Evolutionary conservation across 495 filamentous ascomycete genomes (phyloP), one percentile per base, ranked within the genome.

Genomic region (Hypoxylon cercidicola): DNA sequence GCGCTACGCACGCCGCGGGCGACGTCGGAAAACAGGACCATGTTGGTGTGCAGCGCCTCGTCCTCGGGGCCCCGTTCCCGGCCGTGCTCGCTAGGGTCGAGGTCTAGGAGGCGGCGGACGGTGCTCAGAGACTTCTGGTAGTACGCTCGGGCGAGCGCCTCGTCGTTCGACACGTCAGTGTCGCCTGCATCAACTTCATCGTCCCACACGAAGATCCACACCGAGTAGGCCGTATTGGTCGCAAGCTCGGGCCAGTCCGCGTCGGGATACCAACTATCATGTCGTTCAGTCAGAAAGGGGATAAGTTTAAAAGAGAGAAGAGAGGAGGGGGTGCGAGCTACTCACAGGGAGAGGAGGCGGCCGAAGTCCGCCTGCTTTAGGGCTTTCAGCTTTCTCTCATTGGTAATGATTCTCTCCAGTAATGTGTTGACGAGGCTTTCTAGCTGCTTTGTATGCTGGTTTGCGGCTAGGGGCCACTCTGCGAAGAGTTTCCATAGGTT

Each of bases 181-280:
- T 73, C 70, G 32, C 70, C 68, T 11, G 57, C 68, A 43, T 73
- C 70, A 16, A 73, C 64, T 21, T 72, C 65, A 21, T 69, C 71
- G 47, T 73, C 64, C 71, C 71, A 71, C 55, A 71, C 64, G 47
- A 73, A 73, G 25, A 73, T 73, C 71, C 68, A 73, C 46, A 71
- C 64, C 7, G 68, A 69, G 40, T 71, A 71, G 1, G 64, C 68
- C 13, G 71, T 71, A 13, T 68, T 68, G 15, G 68, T 64, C 37
- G 61, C 55, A 4, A 71, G 71, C 53, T 71, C 71, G 21, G 58
- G 47, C 71, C 71, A 71, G 59, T 73, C 64, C 34, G 71, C 61
- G 55, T 69, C 68, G 15, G 68, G 68, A 32, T 73, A 71, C 71
- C 68, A 73, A 5, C 71, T 73, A 39, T n/a, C 41, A 46, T 35